phyloP scores from a whole-genome alignment of 2,329 filamentous ascomycete genomes.

The Lachnellula willkommii region DNA sequence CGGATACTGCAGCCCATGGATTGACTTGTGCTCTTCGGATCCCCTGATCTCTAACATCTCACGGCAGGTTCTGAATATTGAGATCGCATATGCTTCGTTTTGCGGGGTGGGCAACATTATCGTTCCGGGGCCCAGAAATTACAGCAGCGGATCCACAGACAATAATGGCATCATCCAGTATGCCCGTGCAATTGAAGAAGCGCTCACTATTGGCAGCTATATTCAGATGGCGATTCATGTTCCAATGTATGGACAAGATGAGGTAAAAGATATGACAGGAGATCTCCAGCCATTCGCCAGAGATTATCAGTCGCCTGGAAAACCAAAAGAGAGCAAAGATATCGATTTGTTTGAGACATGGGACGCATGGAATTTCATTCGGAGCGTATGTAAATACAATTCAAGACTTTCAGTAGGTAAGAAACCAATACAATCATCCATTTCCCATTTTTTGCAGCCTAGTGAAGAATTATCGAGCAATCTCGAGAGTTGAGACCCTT shows the following conservation, averaged over 20 bases:
- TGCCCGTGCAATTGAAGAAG: constrained; percentile 77
- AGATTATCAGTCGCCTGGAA: constrained; percentile 30
- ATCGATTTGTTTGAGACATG: constrained; percentile 73
- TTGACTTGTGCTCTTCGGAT: constrained; percentile 79
- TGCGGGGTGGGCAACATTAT: constrained; percentile 83
- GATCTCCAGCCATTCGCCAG: constrained; percentile 29
- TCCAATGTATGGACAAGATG: constrained; percentile 73
- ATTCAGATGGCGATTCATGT: constrained; percentile 76
- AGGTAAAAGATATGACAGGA: constrained; percentile 37
- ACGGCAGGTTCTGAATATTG: constrained; percentile 81
- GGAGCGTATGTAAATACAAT: constrained; percentile 81
- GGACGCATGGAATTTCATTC: constrained; percentile 90
- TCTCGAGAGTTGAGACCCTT: constrained; percentile 24
- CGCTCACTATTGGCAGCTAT: constrained; percentile 66
- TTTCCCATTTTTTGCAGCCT: constrained; percentile 16
- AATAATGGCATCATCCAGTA: constrained; percentile 63
- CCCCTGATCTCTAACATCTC: constrained; percentile 81
- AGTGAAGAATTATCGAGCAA: constrained; percentile 12
- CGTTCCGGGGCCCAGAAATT: constrained; percentile 68
- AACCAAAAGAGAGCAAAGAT: constrained; percentile 38
- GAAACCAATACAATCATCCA: constrained; percentile 35
- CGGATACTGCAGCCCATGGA: constrained; percentile 83
- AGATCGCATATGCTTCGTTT: constrained; percentile 92
- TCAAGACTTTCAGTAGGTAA: constrained; percentile 76
- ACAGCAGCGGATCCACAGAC: constrained; percentile 45